phyloP scores from a whole-genome alignment of 352 stramenopile genomes.

The Ophiocytium majus region DNA sequence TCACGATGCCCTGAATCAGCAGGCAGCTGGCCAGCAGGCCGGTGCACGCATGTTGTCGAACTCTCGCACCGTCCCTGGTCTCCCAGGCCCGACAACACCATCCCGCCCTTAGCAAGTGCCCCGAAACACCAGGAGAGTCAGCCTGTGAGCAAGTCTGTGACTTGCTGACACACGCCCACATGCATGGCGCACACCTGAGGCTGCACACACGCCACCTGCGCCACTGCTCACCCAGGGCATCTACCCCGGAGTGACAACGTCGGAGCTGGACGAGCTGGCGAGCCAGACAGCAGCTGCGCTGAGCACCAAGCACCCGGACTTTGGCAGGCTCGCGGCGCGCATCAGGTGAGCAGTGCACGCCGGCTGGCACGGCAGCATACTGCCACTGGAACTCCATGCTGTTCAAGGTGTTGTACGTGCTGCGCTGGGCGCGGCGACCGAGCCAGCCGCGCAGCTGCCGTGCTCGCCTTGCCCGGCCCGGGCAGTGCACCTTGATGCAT shows the following conservation, averaged over 20 bases:
- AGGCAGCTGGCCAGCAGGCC: too few species aligned
- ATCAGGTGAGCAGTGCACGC: conserved; percentile 82
- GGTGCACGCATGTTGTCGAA: too few species aligned
- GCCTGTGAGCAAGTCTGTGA: neutral
- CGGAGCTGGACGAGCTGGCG: conserved; percentile 85
- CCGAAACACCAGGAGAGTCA: neutral
- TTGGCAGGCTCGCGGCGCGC: conserved; percentile 92
- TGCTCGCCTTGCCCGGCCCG: too few species aligned
- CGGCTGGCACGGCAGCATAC: too few species aligned
- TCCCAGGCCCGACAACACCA: too few species aligned
- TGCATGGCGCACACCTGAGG: neutral
- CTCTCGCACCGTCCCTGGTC: too few species aligned
- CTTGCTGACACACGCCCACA: neutral
- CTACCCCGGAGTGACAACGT: conserved; percentile 84
- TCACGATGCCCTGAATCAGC: too few species aligned
- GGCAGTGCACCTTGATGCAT: too few species aligned
- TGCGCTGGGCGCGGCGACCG: too few species aligned
- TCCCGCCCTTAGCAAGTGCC: neutral
- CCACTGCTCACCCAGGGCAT: too few species aligned
- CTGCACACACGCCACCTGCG: neutral
- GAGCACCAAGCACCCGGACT: conserved; percentile 96
- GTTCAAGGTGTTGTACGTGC: conserved; percentile 96
- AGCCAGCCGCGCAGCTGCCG: too few species aligned
- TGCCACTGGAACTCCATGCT: conserved; percentile 97
- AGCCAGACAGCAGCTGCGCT: conserved; percentile 85